These are phyloP conservation scores for Erythrophleum ivorense DNA, from an alignment of 331 rosid species.

Conservation along the genomic window DNA sequence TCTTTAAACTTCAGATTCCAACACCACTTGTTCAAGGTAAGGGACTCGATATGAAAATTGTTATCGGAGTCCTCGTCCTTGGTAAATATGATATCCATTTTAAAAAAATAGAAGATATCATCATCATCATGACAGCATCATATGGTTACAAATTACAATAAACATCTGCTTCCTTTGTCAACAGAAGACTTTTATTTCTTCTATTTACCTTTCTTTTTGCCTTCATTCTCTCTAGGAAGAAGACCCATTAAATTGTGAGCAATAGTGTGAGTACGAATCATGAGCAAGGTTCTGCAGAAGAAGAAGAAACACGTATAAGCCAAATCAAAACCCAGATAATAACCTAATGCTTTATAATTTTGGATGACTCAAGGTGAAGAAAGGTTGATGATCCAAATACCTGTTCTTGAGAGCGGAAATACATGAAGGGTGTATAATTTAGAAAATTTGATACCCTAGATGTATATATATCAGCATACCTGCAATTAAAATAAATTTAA, in stretches of 20 bases:
- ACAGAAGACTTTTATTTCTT: slow-evolving; percentile 42
- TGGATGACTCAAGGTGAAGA: background rate
- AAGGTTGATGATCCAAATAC: slow-evolving; percentile 44
- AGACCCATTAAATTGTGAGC: slow-evolving; percentile 41
- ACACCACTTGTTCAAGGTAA: background rate
- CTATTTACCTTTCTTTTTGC: slow-evolving; percentile 9
- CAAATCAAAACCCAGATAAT: slow-evolving; percentile 22
- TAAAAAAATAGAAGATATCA: slow-evolving; percentile 35
- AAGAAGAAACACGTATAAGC: slow-evolving; percentile 29
- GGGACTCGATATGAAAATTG: background rate
- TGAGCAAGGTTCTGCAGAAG: slow-evolving; percentile 89
- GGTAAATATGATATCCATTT: background rate
- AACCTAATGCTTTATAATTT: background rate
- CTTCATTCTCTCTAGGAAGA: slow-evolving; percentile 37
- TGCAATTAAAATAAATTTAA: slow-evolving; percentile 42
- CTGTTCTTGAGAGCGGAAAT: slow-evolving; percentile 98
- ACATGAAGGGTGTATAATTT: slow-evolving; percentile 91
- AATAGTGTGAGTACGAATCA: slow-evolving; percentile 63
- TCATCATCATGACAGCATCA: slow-evolving; percentile 30
- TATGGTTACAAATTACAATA: slow-evolving; percentile 26
- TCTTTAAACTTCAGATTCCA: background rate
- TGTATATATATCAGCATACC: slow-evolving; percentile 97
- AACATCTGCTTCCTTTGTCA: slow-evolving; percentile 37
- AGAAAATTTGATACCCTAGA: slow-evolving; percentile 95
- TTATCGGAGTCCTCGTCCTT: slow-evolving; percentile 5